phyloP scores from a whole-genome alignment of 2,329 filamentous ascomycete species.

The Byssothecium circinans region DNA sequence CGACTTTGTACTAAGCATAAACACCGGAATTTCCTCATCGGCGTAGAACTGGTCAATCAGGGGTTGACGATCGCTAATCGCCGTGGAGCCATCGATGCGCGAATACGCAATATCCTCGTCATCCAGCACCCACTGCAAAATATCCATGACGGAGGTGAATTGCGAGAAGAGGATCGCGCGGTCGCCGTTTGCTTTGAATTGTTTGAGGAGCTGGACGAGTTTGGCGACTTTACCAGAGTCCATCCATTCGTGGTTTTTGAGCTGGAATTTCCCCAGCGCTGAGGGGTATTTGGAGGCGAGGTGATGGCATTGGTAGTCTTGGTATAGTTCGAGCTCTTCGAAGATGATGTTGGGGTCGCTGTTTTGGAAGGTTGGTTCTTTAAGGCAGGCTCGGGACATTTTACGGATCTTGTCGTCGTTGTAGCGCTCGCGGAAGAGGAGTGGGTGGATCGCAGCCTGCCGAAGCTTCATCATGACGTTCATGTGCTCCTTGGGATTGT shows the following conservation, averaged over 20 bases:
- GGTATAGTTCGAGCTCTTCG: conserved; percentile 57
- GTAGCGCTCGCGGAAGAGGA: conserved; percentile 83
- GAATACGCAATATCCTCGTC: conserved; percentile 74
- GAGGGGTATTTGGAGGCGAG: conserved; percentile 57
- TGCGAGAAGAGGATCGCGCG: conserved; percentile 90
- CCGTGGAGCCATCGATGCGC: conserved; percentile 82
- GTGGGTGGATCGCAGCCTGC: conserved; percentile 87
- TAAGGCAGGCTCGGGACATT: conserved; percentile 77
- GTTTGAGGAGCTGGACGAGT: conserved; percentile 71
- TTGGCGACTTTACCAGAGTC: conserved; percentile 83
- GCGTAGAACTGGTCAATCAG: conserved; percentile 85
- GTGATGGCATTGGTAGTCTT: conserved; percentile 64
- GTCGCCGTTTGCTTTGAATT: conserved; percentile 79
- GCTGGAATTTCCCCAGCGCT: conserved; percentile 57
- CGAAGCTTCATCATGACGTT: conserved; percentile 81
- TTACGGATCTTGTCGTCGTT: conserved; percentile 71
- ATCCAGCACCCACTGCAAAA: conserved; percentile 80
- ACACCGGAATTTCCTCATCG: conserved; percentile 78
- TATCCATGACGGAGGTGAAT: conserved; percentile 88
- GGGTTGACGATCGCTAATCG: conserved; percentile 79
- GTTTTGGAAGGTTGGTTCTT: conserved; percentile 60
- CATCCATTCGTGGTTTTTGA: conserved; percentile 67
- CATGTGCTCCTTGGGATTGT: conserved; percentile 56
- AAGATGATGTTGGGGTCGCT: conserved; percentile 56
- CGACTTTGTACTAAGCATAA: conserved; percentile 89